A percentile compares a stretch with the other conserved stretches of the same genome.
These are phyloP conservation scores for Teunomyces atbi DNA, from an alignment of 805 yeast genomes.

Conservation along the genomic window DNA sequence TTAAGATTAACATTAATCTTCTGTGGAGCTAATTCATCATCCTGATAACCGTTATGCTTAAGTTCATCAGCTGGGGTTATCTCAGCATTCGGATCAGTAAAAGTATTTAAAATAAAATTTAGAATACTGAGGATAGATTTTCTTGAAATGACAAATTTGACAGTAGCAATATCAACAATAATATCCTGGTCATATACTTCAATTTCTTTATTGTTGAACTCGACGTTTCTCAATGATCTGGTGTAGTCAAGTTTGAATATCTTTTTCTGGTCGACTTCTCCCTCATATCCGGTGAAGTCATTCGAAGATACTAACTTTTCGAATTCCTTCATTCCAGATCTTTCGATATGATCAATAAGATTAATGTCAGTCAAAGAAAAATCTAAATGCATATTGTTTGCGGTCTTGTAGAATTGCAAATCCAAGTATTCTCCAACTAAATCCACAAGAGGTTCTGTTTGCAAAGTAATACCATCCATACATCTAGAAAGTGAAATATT, in stretches of 20 bases:
- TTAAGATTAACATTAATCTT: conserved; percentile 67
- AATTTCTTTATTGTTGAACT: conserved; percentile 49
- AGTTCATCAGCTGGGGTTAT: conserved; percentile 66
- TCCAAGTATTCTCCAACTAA: conserved; percentile 64
- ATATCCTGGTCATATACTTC: conserved; percentile 79
- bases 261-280: conserved; percentile 29
- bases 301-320: conserved; percentile 69
- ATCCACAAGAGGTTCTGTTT: conserved; percentile 68
- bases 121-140: conserved; percentile 74
- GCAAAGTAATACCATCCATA: conserved; percentile 55
- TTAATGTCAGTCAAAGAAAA: conserved; percentile 63
- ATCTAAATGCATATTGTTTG: conserved; percentile 62
- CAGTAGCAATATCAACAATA: conserved; percentile 70
- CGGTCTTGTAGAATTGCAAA: conserved; percentile 59
- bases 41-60: conserved; percentile 62
- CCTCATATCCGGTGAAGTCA: conserved; percentile 32
- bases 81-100: conserved; percentile 75
- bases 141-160: conserved; percentile 71
- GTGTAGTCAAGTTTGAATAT: conserved; percentile 60
- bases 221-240: conserved; percentile 59
- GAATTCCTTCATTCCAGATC: conserved; percentile 59
- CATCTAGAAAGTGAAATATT: conserved; percentile 66
- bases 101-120: conserved; percentile 81
- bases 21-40: conserved; percentile 62
- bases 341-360: conserved; percentile 73